These are phyloP conservation scores for Paxillus involutus DNA, from an alignment of 768 basidiomycete genomes.

Conservation along the genomic window DNA sequence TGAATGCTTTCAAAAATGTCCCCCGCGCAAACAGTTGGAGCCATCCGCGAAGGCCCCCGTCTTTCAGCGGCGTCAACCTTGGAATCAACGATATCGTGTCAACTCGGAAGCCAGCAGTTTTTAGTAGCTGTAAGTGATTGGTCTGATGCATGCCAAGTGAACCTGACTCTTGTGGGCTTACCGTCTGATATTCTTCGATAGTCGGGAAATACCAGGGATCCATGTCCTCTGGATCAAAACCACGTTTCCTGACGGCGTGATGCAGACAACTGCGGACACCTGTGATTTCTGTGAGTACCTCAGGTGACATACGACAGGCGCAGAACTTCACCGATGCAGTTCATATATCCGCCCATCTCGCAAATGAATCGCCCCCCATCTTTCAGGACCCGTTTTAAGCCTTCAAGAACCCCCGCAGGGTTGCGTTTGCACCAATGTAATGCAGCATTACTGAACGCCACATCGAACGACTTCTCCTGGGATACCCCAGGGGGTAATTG, in stretches of 20 bases:
- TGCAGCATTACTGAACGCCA: slow-evolving; percentile 77
- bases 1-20: slow-evolving; percentile 55
- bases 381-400: slow-evolving; percentile 61
- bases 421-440: slow-evolving; percentile 85
- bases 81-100: slow-evolving; percentile 55
- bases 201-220: slow-evolving; percentile 91
- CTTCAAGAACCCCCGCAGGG: slow-evolving; percentile 62
- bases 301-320: background rate
- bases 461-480: slow-evolving; percentile 53
- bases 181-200: slow-evolving; percentile 60
- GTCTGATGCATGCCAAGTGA: slow-evolving; percentile 2
- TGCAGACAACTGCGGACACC: slow-evolving; percentile 64
- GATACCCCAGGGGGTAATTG: slow-evolving; percentile 31
- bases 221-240: slow-evolving; percentile 53
- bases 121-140: slow-evolving; percentile 45
- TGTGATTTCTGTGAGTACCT: slow-evolving; percentile 25
- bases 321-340: slow-evolving; percentile 53
- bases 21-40: slow-evolving; percentile 61
- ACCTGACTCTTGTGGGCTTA: slow-evolving; percentile 24
- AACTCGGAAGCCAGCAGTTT: slow-evolving; percentile 55
- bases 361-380: slow-evolving; percentile 69
- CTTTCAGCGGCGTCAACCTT: slow-evolving; percentile 50
- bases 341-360: slow-evolving; percentile 80
- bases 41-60: slow-evolving; percentile 61
- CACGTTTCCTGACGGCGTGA: slow-evolving; percentile 47